Evolutionary conservation across 257 asterid species (phyloP).

Genomic region (Oldenlandia corymbosa): DNA sequence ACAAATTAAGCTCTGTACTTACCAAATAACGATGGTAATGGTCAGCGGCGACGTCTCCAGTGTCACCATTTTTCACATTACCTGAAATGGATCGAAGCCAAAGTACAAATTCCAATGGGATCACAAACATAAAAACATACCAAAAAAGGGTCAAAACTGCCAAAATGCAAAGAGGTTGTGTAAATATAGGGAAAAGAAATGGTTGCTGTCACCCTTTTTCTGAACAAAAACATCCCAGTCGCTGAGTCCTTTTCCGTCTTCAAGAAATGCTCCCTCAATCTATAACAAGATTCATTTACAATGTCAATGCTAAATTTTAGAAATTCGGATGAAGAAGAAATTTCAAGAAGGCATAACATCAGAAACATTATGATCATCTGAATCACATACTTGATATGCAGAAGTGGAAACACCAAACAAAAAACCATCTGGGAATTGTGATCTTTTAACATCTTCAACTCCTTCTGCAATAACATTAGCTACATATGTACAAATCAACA

Average conservation of each 20-base stretch:
- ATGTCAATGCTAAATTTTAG: no score
- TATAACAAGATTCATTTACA: conserved; percentile 3
- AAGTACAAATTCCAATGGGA: background rate
- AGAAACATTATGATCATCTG: no score
- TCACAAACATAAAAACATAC: conserved; percentile 16
- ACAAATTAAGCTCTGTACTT: background rate
- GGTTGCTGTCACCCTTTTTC: no score
- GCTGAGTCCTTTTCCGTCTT: conserved; percentile 59
- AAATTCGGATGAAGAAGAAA: no score
- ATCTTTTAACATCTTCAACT: conserved; percentile 22
- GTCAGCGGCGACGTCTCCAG: no score
- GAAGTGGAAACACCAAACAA: conserved; percentile 71
- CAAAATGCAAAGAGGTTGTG: conserved; percentile 13
- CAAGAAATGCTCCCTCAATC: conserved; percentile 71
- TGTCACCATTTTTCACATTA: background rate
- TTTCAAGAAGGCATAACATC: no score
- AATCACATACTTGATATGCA: conserved; percentile 45
- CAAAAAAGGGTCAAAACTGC: background rate
- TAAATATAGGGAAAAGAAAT: no score
- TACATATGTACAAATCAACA: no score
- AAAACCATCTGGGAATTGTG: conserved; percentile 61
- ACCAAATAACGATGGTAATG: no score
- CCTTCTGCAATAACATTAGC: background rate
- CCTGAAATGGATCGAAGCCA: background rate
- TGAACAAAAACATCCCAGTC: conserved; percentile 68